Conservation (phyloP, 2,329 filamentous ascomycete genomes). For the Fusarium lyarnte region DNA sequence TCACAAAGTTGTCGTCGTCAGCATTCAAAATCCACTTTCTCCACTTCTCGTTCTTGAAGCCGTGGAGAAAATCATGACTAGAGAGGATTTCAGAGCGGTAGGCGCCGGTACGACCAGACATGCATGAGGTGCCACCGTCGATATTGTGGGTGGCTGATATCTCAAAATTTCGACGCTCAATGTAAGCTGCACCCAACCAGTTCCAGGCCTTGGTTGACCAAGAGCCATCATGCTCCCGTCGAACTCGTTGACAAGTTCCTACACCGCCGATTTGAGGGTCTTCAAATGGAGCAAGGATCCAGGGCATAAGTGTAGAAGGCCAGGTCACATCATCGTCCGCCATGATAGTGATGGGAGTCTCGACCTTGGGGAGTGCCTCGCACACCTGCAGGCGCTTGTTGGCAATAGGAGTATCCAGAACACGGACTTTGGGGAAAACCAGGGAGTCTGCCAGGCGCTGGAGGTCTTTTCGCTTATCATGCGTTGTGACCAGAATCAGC, state of each 20-base stretch:
- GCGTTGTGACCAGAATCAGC: constrained; percentile 87
- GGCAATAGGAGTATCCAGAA: constrained; percentile 82
- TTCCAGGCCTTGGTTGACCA: constrained; percentile 77
- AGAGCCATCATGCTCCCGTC: constrained; percentile 70
- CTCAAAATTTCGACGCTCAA: constrained; percentile 95
- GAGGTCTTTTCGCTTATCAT: constrained; percentile 77
- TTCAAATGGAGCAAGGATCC: constrained; percentile 94
- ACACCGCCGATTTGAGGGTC: constrained; percentile 85
- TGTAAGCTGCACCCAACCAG: constrained; percentile 90
- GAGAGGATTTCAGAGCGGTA: constrained; percentile 90
- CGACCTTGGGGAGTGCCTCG: constrained; percentile 85
- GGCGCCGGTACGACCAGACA: constrained; percentile 92
- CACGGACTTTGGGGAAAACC: constrained; percentile 69
- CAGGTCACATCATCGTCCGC: constrained; percentile 97
- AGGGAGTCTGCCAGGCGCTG: constrained; percentile 72
- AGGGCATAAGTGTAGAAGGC: constrained; percentile 85
- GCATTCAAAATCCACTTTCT: constrained; percentile 89
- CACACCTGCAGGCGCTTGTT: constrained; percentile 97
- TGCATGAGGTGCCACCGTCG: constrained; percentile 94
- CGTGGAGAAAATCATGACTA: constrained; percentile 84
- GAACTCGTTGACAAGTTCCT: constrained; percentile 88
- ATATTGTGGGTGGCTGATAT: constrained; percentile 95
- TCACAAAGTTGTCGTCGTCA: constrained; percentile 98
- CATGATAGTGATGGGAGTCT: constrained; percentile 87
- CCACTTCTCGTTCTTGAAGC: constrained; percentile 93